phyloP scores from a whole-genome alignment of 1,139 yeast genomes.

The Saccharomyces pastorianus region DNA sequence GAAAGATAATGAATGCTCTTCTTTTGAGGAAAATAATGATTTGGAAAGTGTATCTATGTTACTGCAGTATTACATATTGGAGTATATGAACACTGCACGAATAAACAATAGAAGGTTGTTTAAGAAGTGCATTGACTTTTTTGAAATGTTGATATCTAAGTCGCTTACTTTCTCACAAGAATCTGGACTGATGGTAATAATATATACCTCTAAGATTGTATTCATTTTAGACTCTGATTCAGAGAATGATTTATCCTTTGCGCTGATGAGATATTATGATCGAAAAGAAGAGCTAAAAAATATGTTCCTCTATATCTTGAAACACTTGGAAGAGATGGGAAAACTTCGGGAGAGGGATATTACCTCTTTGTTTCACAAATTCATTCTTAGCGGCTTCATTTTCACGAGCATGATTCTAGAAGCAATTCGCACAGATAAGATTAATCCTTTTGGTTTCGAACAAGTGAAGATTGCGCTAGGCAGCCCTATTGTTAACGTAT shows the following conservation, averaged over 20 bases:
- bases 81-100: conserved; percentile 7
- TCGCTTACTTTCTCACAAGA: conserved; percentile 18
- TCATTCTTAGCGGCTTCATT: conserved; percentile 22
- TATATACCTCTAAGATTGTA: conserved; percentile 15
- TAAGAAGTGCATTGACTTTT: conserved; percentile 4
- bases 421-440: conserved; percentile 5
- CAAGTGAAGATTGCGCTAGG: conserved; percentile 19
- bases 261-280: conserved; percentile 4
- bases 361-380: conserved; percentile 11
- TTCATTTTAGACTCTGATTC: conserved; percentile 5
- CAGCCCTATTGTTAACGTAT: conserved; percentile 9
- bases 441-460: conserved; percentile 28
- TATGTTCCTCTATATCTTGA: conserved; percentile 12
- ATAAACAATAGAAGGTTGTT: conserved; percentile 2
- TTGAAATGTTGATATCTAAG: conserved; percentile 7
- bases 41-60: neutral
- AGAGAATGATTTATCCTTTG: conserved; percentile 3
- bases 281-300: neutral
- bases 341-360: conserved; percentile 7
- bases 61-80: conserved; percentile 9
- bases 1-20: neutral
- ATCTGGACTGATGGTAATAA: conserved; percentile 14
- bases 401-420: conserved; percentile 19
- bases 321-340: conserved; percentile 25
- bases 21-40: neutral